Evolutionary conservation across 768 basidiomycete species (phyloP).

Genomic region (Kwoniella europaea): DNA sequence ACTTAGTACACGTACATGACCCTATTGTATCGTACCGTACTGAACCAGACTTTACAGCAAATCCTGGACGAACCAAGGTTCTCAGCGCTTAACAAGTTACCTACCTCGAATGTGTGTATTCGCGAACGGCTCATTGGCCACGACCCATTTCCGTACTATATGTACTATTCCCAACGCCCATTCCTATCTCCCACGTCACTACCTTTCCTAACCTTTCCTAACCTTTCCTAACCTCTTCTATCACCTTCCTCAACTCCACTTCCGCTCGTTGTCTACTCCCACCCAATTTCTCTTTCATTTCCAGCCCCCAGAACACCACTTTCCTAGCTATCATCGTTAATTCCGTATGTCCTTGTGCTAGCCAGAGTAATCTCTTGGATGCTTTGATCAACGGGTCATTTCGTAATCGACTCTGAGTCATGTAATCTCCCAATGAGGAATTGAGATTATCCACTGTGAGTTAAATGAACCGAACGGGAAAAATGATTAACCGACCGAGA

Average conservation of each 20-base stretch:
- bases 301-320: constrained; percentile 20
- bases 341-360: constrained; percentile 28
- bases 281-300: constrained; percentile 12
- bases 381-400: constrained; percentile 26
- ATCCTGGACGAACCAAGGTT: too few relatives aligned
- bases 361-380: constrained; percentile 27
- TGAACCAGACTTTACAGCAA: too few relatives aligned
- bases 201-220: not conserved
- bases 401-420: constrained; percentile 1
- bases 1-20: too few relatives aligned
- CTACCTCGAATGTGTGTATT: too few relatives aligned
- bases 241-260: not conserved
- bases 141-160: too few relatives aligned
- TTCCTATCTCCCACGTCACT: not conserved
- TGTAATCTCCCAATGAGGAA: constrained; percentile 7
- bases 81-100: too few relatives aligned
- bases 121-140: too few relatives aligned
- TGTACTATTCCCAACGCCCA: not conserved
- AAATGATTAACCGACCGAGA: too few relatives aligned
- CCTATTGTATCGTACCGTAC: too few relatives aligned
- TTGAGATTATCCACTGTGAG: not conserved
- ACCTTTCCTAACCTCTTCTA: not conserved
- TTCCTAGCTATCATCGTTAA: constrained; percentile 3
- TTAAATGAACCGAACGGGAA: too few relatives aligned
- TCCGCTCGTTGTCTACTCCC: constrained; percentile 2